phyloP scores from a whole-genome alignment of 2,329 filamentous ascomycete genomes.

The Coccinonectria pachysandricola region DNA sequence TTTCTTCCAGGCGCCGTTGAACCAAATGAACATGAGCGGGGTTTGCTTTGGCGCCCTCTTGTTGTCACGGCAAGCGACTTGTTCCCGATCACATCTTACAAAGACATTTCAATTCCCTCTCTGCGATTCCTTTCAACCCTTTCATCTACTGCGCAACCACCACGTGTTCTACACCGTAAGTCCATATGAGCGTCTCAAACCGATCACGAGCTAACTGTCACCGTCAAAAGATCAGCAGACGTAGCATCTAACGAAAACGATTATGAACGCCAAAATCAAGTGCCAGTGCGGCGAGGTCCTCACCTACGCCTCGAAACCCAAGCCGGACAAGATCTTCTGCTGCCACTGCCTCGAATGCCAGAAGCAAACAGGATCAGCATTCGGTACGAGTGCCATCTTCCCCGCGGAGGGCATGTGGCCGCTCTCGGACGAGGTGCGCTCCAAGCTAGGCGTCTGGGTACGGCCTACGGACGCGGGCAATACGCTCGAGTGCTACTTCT shows the following conservation, averaged over 20 bases:
- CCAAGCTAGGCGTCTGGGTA: conserved; percentile 26
- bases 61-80: no score
- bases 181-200: no score
- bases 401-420: conserved; percentile 31
- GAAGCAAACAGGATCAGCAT: conserved; percentile 34
- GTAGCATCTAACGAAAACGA: not conserved
- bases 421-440: conserved; percentile 21
- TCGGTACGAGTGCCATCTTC: conserved; percentile 35
- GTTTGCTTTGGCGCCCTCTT: no score
- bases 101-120: no score
- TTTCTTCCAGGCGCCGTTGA: no score
- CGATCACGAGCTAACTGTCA: no score
- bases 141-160: no score
- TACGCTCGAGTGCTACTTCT: conserved; percentile 34
- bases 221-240: no score
- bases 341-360: conserved; percentile 39
- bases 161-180: no score
- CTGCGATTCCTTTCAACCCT: no score
- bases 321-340: conserved; percentile 28
- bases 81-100: no score
- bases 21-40: no score
- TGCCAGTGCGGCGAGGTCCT: conserved; percentile 32
- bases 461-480: conserved; percentile 30
- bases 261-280: conserved; percentile 15
- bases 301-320: conserved; percentile 24